Percentiles rank a stretch among this genome's conserved stretches.
Conservation (phyloP, 192 early-diverging fungal genomes). For the Linnemannia schmuckeri region DNA sequence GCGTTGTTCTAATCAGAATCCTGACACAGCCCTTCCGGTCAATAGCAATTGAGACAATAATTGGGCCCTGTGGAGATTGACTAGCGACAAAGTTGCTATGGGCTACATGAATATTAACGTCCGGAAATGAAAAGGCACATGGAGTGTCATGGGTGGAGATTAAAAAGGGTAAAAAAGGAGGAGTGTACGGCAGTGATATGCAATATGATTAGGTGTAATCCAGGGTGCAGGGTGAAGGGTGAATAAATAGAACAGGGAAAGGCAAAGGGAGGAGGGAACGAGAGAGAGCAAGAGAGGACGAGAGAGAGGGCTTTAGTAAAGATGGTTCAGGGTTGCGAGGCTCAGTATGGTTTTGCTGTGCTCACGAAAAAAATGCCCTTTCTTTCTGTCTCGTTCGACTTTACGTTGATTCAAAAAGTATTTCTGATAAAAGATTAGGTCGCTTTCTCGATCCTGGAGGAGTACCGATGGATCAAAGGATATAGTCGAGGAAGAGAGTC, state of each 20-base stretch:
- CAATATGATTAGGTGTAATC: too few relatives aligned
- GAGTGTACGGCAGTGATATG: not conserved
- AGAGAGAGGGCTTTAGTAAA: not conserved
- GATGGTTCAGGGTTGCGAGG: not conserved
- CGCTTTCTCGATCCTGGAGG: slow-evolving; percentile 78
- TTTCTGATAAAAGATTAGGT: slow-evolving; percentile 75
- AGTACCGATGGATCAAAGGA: slow-evolving; percentile 41
- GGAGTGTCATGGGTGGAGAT: too few relatives aligned
- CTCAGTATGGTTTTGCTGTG: not conserved
- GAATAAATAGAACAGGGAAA: not conserved
- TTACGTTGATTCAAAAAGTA: slow-evolving; percentile 76
- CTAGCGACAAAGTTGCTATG: slow-evolving; percentile 67
- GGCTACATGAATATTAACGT: slow-evolving; percentile 25
- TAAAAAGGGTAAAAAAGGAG: not conserved
- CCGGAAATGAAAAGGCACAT: not conserved
- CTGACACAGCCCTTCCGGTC: slow-evolving; percentile 28
- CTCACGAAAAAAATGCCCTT: slow-evolving; percentile 52
- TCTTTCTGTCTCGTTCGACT: slow-evolving; percentile 13
- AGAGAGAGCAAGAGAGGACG: not conserved
- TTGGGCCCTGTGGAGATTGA: slow-evolving; percentile 46
- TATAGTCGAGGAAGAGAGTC: not conserved
- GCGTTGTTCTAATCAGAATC: slow-evolving; percentile 34
- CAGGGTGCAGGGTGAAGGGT: not conserved
- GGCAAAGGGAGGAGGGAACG: not conserved
- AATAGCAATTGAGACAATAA: slow-evolving; percentile 30